These are phyloP conservation scores for Firmiana major DNA, from an alignment of 345 rosid species.

Conservation along the genomic window DNA sequence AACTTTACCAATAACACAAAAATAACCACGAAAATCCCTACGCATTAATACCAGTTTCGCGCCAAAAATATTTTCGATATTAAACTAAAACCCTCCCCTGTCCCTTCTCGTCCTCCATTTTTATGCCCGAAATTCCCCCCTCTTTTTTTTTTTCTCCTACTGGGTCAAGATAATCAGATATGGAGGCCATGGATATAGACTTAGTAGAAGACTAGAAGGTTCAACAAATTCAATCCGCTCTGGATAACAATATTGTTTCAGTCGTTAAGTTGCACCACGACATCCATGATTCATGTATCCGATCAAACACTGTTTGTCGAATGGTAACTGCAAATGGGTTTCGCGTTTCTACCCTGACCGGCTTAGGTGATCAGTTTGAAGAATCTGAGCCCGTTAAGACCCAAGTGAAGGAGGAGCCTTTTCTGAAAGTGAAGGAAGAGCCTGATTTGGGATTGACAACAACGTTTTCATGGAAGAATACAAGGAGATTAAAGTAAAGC, in stretches of 20 bases:
- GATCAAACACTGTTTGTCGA: conserved; percentile 18
- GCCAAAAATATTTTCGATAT: background rate
- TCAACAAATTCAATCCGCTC: background rate
- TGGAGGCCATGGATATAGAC: conserved; percentile 12
- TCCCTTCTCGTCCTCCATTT: background rate
- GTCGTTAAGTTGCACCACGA: conserved; percentile 13
- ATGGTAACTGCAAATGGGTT: conserved; percentile 32
- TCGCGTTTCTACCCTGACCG: conserved; percentile 30
- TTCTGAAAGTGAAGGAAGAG: conserved; percentile 15
- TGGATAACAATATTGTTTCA: conserved; percentile 1
- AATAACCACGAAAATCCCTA: background rate
- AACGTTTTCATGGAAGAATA: background rate
- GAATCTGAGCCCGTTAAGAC: background rate
- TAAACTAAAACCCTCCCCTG: background rate
- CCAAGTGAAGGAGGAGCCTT: conserved; percentile 10
- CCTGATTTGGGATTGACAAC: conserved; percentile 8
- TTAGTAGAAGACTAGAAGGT: background rate
- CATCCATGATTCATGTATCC: background rate
- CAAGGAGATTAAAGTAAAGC: conserved; percentile 10
- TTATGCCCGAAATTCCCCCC: background rate
- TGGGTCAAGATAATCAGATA: background rate
- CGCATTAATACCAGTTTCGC: background rate
- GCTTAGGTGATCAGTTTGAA: background rate
- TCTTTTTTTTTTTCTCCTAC: background rate
- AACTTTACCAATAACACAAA: background rate